phyloP scores from a whole-genome alignment of 2,329 filamentous ascomycete genomes.

The Zymoseptoria passerinii region DNA sequence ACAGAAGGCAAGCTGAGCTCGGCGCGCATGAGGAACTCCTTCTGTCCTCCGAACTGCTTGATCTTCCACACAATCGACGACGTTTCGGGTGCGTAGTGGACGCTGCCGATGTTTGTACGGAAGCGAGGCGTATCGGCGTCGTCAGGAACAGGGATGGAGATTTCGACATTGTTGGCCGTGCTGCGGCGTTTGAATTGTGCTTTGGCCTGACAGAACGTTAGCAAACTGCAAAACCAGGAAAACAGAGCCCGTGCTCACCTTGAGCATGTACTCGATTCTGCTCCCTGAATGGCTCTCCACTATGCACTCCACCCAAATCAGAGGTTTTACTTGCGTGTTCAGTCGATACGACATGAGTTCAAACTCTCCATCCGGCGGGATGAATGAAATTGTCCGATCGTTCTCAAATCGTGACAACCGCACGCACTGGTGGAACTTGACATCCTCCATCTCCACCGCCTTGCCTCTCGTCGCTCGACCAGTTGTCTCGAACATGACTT shows the following conservation, averaged over 20 bases:
- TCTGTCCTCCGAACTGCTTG: constrained; percentile 97
- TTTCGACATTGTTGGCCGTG: constrained; percentile 98
- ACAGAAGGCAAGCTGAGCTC: constrained; percentile 92
- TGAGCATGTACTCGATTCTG: constrained; percentile 97
- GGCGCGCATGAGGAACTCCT: constrained; percentile 97
- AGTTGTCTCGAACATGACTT: constrained; percentile 99
- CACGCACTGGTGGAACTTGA: constrained; percentile 99
- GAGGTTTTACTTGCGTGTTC: constrained; percentile 95
- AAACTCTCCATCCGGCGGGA: constrained; percentile 95
- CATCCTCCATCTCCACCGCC: constrained; percentile 98
- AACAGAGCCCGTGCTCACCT: constrained; percentile 40
- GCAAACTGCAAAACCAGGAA: not conserved
- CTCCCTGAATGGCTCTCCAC: constrained; percentile 94
- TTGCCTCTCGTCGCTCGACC: constrained; percentile 90
- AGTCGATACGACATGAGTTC: constrained; percentile 99
- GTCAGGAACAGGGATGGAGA: constrained; percentile 92
- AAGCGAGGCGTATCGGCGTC: constrained; percentile 94
- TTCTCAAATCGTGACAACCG: constrained; percentile 94
- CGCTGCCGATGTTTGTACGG: constrained; percentile 91
- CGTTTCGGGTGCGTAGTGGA: constrained; percentile 96
- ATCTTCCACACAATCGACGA: constrained; percentile 99
- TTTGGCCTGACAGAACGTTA: constrained; percentile 51
- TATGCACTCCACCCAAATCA: constrained; percentile 98
- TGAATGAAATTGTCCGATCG: constrained; percentile 96
- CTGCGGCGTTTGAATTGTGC: constrained; percentile 97